Evolutionary conservation across 768 basidiomycete genomes (phyloP).

Genomic region (Lactifluus pinguis): DNA sequence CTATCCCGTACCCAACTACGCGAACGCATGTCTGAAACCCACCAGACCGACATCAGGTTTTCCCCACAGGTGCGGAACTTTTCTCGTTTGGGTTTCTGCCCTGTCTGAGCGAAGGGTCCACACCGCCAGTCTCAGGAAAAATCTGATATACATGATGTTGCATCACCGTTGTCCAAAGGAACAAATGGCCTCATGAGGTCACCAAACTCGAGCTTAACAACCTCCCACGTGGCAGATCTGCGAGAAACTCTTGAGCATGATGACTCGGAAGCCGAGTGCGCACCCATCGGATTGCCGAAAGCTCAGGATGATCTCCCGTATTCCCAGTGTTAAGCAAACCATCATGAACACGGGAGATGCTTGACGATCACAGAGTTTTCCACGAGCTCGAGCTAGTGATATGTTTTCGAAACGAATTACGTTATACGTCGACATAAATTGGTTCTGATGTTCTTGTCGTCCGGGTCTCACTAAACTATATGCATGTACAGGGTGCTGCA

Average conservation of each 20-base stretch:
- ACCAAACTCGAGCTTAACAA: not conserved
- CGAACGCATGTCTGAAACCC: not conserved
- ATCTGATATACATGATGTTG: not conserved
- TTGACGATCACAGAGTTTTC: too few species aligned
- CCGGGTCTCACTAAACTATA: too few species aligned
- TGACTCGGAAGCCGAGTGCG: not conserved
- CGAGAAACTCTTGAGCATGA: not conserved
- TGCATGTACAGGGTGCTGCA: too few species aligned
- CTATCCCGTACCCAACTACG: not conserved
- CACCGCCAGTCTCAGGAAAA: not conserved
- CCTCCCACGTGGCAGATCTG: not conserved
- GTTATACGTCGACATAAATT: too few species aligned
- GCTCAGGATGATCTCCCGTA: not conserved
- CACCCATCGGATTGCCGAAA: not conserved
- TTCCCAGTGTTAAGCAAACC: not conserved
- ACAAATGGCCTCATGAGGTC: not conserved
- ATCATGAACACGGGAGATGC: too few species aligned
- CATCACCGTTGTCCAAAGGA: not conserved
- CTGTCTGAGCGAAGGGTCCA: not conserved
- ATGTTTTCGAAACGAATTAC: too few species aligned
- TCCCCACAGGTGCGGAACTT: not conserved
- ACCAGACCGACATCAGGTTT: not conserved
- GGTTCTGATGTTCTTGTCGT: too few species aligned
- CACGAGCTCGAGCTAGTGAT: too few species aligned
- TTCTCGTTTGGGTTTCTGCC: not conserved